A percentile compares a stretch with the other conserved stretches of the same genome.
phyloP scores from a whole-genome alignment of 305 asterid genomes.

The Fraxinus nigra region DNA sequence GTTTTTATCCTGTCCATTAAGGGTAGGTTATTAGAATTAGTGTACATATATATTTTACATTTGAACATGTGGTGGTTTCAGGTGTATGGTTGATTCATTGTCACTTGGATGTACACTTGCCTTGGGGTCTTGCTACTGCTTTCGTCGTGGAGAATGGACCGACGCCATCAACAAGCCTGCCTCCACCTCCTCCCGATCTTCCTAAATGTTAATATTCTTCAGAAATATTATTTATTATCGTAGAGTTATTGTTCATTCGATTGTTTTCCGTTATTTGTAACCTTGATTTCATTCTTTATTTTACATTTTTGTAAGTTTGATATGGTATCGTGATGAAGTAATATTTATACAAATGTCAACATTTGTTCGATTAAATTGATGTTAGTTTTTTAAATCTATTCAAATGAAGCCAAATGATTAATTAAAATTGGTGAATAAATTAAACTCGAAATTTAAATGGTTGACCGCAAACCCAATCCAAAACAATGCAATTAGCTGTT shows the following conservation, averaged over 20 bases:
- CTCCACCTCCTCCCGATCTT: constrained; percentile 66
- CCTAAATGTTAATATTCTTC: constrained; percentile 42
- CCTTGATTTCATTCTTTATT: neutral
- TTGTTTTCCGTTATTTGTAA: neutral
- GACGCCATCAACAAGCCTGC: constrained; percentile 42
- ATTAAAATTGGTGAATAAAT: neutral
- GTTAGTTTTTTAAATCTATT: neutral
- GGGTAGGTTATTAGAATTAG: no score
- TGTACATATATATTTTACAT: neutral
- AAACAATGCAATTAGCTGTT: neutral
- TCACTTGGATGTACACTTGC: constrained; percentile 64
- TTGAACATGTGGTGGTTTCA: constrained; percentile 5
- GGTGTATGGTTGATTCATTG: constrained; percentile 70
- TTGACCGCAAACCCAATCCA: constrained; percentile 2
- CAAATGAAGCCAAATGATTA: neutral
- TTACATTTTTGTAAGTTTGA: neutral
- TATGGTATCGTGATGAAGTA: neutral
- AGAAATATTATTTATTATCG: neutral
- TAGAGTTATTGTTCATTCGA: neutral
- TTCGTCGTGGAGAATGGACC: constrained; percentile 59
- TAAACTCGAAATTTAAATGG: neutral
- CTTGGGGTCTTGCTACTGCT: constrained; percentile 53
- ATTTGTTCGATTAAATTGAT: neutral
- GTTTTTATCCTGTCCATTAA: no score
- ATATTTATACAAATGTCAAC: neutral